Evolutionary conservation across 2,329 filamentous ascomycete genomes (phyloP).

Genomic region (Ascochyta lentis): DNA sequence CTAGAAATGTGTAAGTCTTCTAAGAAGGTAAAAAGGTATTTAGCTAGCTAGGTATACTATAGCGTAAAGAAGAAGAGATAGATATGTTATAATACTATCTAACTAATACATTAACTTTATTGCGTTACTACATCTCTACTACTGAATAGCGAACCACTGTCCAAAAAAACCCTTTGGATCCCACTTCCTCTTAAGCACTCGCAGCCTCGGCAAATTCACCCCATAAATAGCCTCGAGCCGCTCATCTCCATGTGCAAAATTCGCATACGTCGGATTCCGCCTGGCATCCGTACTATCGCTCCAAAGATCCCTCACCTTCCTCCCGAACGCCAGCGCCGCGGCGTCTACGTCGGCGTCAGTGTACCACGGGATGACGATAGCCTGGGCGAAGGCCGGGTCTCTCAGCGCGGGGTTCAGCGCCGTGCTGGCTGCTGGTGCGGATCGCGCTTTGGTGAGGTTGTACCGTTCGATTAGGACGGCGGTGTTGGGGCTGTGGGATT

Average conservation of each 20-base stretch:
- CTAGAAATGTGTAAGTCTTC: no score
- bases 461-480: conserved; percentile 49
- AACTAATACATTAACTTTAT: no score
- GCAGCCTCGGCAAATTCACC: conserved; percentile 25
- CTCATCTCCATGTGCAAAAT: conserved; percentile 40
- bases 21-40: no score
- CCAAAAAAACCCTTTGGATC: conserved; percentile 34
- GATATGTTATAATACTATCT: no score
- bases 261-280: conserved; percentile 34
- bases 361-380: conserved; percentile 52
- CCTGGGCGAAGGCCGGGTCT: conserved; percentile 46
- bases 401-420: conserved; percentile 41
- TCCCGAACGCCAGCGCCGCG: conserved; percentile 46
- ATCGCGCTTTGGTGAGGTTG: conserved; percentile 41
- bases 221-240: conserved; percentile 33
- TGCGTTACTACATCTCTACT: neutral
- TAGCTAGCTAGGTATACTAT: no score
- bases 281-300: conserved; percentile 19
- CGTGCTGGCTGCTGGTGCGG: conserved; percentile 16
- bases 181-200: conserved; percentile 32
- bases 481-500: conserved; percentile 43
- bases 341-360: conserved; percentile 44
- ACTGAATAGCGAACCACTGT: conserved; percentile 37
- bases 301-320: conserved; percentile 39
- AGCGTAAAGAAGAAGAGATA: neutral